These are phyloP conservation scores for Flaveria trinervia DNA, from an alignment of 129 eudicot species.

Conservation along the genomic window DNA sequence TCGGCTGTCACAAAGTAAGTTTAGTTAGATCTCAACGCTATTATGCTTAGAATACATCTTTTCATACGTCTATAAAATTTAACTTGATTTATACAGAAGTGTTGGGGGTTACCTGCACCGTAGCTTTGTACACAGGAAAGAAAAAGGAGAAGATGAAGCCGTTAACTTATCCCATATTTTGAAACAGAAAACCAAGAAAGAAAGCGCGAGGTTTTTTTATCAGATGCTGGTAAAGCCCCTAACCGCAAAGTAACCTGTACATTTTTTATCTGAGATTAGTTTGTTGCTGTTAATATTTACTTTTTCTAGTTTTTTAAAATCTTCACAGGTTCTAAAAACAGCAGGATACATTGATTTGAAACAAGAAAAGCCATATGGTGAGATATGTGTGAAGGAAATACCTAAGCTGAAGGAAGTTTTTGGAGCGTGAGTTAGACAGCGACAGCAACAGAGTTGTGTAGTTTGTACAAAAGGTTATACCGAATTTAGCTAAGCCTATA, in stretches of 20 bases:
- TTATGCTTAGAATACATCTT: not conserved
- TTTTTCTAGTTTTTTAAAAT: not conserved
- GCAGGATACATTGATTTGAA: slow-evolving; percentile 55
- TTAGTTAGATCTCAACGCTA: not conserved
- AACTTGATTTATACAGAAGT: slow-evolving; percentile 42
- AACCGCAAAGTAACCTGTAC: not conserved
- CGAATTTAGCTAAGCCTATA: slow-evolving; percentile 2
- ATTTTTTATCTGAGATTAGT: not conserved
- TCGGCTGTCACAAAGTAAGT: slow-evolving; percentile 68
- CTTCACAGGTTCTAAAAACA: slow-evolving; percentile 49
- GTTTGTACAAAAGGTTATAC: slow-evolving; percentile 30
- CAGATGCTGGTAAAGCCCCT: slow-evolving; percentile 68
- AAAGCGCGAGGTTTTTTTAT: slow-evolving; percentile 67
- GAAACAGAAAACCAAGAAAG: slow-evolving; percentile 57
- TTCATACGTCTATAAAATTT: not conserved
- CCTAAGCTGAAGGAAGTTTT: slow-evolving; percentile 39
- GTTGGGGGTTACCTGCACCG: slow-evolving; percentile 44
- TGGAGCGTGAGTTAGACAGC: slow-evolving; percentile 20
- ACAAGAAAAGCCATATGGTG: slow-evolving; percentile 58
- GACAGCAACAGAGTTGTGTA: not conserved
- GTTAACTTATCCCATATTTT: slow-evolving; percentile 53
- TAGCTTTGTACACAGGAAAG: slow-evolving; percentile 35
- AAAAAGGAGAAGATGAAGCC: slow-evolving; percentile 42
- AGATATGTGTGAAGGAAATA: slow-evolving; percentile 51
- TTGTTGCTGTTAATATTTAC: not conserved